A percentile compares a stretch with the other conserved stretches of the same genome.
These are phyloP conservation scores for Rhodamnia rubescens DNA, from an alignment of 345 rosid genomes.

Conservation along the genomic window DNA sequence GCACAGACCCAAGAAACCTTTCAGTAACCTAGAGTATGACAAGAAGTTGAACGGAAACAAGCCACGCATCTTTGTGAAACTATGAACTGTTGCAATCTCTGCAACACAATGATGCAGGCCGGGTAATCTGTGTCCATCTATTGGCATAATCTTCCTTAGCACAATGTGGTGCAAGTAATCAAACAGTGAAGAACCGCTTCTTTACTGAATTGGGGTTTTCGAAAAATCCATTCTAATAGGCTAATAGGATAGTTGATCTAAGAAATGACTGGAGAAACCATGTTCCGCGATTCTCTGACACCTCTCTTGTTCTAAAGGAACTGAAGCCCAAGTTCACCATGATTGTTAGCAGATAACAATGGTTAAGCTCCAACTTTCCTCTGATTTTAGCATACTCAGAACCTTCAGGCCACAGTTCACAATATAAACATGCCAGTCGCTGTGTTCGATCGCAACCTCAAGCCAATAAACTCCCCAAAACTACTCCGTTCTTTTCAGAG, in stretches of 20 bases:
- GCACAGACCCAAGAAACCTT: neutral
- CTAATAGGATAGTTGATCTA: neutral
- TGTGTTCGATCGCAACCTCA: neutral
- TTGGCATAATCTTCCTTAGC: neutral
- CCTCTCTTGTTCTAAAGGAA: neutral
- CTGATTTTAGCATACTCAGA: neutral
- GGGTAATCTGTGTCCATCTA: neutral
- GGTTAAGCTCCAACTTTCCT: neutral
- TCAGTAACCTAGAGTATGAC: neutral
- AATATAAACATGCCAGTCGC: neutral
- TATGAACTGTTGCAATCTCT: neutral
- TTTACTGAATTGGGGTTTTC: neutral
- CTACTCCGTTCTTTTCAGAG: neutral
- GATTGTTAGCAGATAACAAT: neutral
- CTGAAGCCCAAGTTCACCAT: neutral
- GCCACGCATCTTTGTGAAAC: neutral
- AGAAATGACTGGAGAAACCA: neutral
- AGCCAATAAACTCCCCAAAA: neutral
- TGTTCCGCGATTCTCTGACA: neutral
- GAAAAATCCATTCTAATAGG: neutral
- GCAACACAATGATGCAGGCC: neutral
- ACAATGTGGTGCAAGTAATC: neutral
- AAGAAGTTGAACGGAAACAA: neutral
- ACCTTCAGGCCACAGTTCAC: neutral
- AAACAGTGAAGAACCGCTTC: neutral